Evolutionary conservation across 139 green algal genomes (phyloP), one percentile per base, ranked within the genome.

Genomic region (Chlamydomonas eustigma): DNA sequence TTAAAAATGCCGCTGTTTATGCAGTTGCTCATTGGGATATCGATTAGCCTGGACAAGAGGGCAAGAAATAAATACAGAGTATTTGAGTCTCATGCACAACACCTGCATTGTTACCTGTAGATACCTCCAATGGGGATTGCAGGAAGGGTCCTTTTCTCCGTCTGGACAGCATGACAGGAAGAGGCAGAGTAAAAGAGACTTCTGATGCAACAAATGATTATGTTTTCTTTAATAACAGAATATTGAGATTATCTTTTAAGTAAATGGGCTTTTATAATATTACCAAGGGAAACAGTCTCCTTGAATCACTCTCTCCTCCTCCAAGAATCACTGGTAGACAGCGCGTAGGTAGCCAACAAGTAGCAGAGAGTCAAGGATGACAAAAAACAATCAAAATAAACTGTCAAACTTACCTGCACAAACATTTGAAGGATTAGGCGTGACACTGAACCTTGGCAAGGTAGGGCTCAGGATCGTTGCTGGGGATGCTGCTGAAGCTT

Each of bases 1-100:
- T 97, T 97, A 78, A 93, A 97, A 67, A 99, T 90, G 78, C 94
- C 92, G 84, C 82, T 93, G 92, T 99, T 99, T 79, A 99, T 96
- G 91, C 96, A 99, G 88, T 99, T 99, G 87, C 84, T 94, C 34
- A 99, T 94, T 6, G 96, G 96, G 77, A 99, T 98, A 85, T 99
- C 96, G 75, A 99, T 99, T 24, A 99, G 92, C 69, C 96, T 85
- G 90, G 99, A 99, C n/a, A n/a, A n/a, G n/a, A n/a, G n/a, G n/a
- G n/a, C n/a, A n/a, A n/a, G n/a, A n/a, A n/a, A n/a, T n/a, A n/a
- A n/a, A n/a, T n/a, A n/a, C n/a, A n/a, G n/a, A n/a, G n/a, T n/a
- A n/a, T n/a, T 58, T 58, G 12, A 58, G 12, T 12, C 44, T 58
- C 44, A 58, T 58, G 12, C 44, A 58, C n/a, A n/a, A n/a, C n/a